These are phyloP conservation scores for Trypanosoma caninum DNA, from an alignment of 208 protist genomes.

Conservation along the genomic window DNA sequence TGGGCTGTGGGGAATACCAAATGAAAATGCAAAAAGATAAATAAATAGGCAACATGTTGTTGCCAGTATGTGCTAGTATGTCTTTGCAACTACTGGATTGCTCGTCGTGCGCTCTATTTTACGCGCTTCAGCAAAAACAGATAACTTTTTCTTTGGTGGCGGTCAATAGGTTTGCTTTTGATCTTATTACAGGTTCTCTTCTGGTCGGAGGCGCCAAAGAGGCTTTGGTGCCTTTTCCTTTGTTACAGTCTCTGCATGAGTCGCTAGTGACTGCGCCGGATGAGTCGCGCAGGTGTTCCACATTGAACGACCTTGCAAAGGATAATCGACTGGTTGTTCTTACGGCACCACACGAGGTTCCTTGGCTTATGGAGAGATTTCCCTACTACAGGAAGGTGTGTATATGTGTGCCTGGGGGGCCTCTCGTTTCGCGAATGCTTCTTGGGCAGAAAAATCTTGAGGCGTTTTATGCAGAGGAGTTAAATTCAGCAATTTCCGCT, in stretches of 20 bases:
- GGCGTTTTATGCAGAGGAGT: constrained; percentile 33
- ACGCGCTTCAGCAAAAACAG: constrained; percentile 5
- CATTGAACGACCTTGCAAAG: constrained; percentile 26
- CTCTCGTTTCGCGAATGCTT: constrained; percentile 52
- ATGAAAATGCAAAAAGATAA: background rate
- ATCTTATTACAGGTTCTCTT: constrained; percentile 44
- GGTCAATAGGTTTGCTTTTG: constrained; percentile 17
- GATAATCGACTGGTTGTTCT: constrained; percentile 27
- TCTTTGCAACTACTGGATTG: constrained; percentile 43
- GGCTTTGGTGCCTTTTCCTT: constrained; percentile 52
- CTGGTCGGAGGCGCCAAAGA: constrained; percentile 44
- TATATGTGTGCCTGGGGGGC: constrained; percentile 67
- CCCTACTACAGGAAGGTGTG: constrained; percentile 40
- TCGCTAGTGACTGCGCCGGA: constrained; percentile 12
- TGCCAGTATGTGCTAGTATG: constrained; percentile 13
- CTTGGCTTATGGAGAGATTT: constrained; percentile 19
- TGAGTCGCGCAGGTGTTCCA: background rate
- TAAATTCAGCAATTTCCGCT: constrained; percentile 25
- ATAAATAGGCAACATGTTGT: constrained; percentile 6
- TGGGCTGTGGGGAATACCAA: background rate
- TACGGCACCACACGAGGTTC: constrained; percentile 9
- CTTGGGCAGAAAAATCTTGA: constrained; percentile 40
- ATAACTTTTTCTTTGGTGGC: background rate
- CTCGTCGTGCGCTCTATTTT: constrained; percentile 35
- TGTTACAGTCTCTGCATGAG: constrained; percentile 25